Conservation (phyloP, 306 rosid genomes). For the Rosa rugosa region DNA sequence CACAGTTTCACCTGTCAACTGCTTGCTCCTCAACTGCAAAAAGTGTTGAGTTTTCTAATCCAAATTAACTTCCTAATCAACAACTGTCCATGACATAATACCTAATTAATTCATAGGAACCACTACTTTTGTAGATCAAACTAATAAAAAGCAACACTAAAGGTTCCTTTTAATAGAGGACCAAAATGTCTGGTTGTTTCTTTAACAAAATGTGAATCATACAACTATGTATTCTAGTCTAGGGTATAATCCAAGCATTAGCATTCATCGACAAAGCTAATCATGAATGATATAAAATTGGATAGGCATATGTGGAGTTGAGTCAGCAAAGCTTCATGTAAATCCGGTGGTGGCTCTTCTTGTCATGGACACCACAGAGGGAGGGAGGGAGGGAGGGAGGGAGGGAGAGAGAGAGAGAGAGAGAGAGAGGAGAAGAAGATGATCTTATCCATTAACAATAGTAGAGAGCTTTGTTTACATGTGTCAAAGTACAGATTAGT, state of each 20-base stretch:
- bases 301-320: conserved; percentile 3
- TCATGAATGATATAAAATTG: not conserved
- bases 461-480: not conserved
- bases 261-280: not conserved
- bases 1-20: not conserved
- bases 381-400: not conserved
- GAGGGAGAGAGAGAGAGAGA: not conserved
- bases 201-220: not conserved
- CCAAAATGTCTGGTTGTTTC: not conserved
- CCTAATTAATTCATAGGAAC: not conserved
- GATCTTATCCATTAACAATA: not conserved
- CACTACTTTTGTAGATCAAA: conserved; percentile 15
- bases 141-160: not conserved
- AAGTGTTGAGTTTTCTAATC: conserved; percentile 9
- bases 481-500: not conserved
- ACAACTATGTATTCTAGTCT: not conserved
- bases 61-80: not conserved
- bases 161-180: not conserved
- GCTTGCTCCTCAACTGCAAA: not conserved
- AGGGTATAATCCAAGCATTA: not conserved
- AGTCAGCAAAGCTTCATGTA: conserved; percentile 10
- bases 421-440: not conserved
- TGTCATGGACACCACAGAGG: not conserved
- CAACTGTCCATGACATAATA: not conserved
- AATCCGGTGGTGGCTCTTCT: not conserved